Evolutionary conservation across 306 rosid genomes (phyloP).

Genomic region (Castanea sativa): DNA sequence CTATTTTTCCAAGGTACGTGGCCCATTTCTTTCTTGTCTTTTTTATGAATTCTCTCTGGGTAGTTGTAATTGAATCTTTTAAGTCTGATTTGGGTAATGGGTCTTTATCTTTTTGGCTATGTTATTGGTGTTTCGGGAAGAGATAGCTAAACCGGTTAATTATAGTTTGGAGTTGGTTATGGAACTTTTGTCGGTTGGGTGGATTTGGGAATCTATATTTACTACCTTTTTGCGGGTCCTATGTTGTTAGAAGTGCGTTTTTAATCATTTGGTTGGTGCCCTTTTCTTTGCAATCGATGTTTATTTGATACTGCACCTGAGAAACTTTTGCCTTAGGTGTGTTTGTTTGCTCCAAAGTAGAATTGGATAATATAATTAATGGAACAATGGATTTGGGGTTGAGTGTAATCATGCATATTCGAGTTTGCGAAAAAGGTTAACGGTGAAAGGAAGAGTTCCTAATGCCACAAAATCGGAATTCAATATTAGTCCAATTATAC

Average conservation of each 20-base stretch:
- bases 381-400: too few relatives aligned
- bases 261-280: too few relatives aligned
- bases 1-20: conserved; percentile 38
- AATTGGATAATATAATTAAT: conserved; percentile 17
- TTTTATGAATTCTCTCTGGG: not conserved
- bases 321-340: too few relatives aligned
- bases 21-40: not conserved
- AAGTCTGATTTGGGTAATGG: conserved; percentile 1
- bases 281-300: too few relatives aligned
- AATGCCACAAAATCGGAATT: conserved; percentile 23
- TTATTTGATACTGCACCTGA: too few relatives aligned
- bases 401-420: not conserved
- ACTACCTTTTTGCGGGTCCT: conserved; percentile 9
- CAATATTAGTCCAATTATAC: conserved; percentile 24
- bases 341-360: too few relatives aligned
- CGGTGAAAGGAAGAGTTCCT: conserved; percentile 9
- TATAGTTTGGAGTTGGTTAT: conserved; percentile 23
- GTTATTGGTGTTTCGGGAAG: not conserved
- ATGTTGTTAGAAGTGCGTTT: not conserved
- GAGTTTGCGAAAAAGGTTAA: conserved; percentile 24
- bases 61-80: conserved; percentile 10
- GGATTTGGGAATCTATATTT: conserved; percentile 16
- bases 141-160: not conserved
- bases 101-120: not conserved
- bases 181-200: conserved; percentile 1